Percentiles rank a stretch among this genome's conserved stretches.
These are phyloP conservation scores for Petasospora rhodanensis DNA, from an alignment of 1,139 yeast species.

Conservation along the genomic window DNA sequence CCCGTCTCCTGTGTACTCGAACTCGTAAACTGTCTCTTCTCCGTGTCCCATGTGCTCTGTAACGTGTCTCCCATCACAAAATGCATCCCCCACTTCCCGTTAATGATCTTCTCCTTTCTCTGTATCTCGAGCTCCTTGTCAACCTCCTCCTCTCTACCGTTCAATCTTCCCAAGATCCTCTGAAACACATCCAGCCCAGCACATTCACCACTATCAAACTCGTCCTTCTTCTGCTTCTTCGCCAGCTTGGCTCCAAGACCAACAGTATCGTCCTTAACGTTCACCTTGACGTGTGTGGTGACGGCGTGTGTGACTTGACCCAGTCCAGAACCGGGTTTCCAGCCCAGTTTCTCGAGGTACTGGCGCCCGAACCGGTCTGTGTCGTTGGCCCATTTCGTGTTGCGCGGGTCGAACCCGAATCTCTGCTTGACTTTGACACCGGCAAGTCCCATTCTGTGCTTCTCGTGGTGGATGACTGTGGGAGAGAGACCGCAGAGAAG, in stretches of 20 bases:
- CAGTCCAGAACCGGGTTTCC: slow-evolving; percentile 89
- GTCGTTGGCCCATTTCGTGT: slow-evolving; percentile 91
- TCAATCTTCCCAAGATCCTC: slow-evolving; percentile 79
- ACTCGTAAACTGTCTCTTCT: slow-evolving; percentile 37
- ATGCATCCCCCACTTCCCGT: slow-evolving; percentile 82
- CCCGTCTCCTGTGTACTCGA: slow-evolving; percentile 10
- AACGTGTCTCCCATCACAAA: slow-evolving; percentile 83
- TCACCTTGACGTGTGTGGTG: slow-evolving; percentile 79
- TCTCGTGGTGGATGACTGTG: background rate
- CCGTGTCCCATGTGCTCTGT: slow-evolving; percentile 80
- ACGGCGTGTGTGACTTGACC: slow-evolving; percentile 63
- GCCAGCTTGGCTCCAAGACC: slow-evolving; percentile 85
- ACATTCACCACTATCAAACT: slow-evolving; percentile 73
- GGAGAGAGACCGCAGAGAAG: too few relatives aligned
- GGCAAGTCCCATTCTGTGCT: slow-evolving; percentile 71
- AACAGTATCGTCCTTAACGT: slow-evolving; percentile 71
- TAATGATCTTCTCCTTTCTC: slow-evolving; percentile 59
- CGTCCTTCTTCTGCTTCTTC: slow-evolving; percentile 51
- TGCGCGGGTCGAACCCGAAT: slow-evolving; percentile 90
- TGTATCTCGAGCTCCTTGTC: slow-evolving; percentile 58
- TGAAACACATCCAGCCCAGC: slow-evolving; percentile 94
- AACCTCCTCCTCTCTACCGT: slow-evolving; percentile 64
- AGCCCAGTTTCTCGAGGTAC: slow-evolving; percentile 76
- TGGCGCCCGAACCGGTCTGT: slow-evolving; percentile 83
- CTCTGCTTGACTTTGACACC: slow-evolving; percentile 79